Evolutionary conservation across 306 rosid species (phyloP), one percentile per base, ranked within the genome.

Genomic region (Carpinus fangiana): DNA sequence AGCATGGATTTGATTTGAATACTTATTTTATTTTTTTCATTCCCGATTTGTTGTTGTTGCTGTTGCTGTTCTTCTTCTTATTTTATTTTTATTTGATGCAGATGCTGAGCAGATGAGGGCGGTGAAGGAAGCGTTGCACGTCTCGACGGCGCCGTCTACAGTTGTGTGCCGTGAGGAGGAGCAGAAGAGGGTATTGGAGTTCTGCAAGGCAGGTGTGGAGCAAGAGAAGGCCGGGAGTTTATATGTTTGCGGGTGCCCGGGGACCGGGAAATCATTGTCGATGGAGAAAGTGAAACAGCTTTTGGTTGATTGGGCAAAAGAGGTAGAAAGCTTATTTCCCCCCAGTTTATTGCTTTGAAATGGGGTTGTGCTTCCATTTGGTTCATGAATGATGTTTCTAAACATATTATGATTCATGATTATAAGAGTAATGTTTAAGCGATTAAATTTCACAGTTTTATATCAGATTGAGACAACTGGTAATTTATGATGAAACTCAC

Each of bases 161-260:
- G 73, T 91, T 0, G 86, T 83, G 62, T 95, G 98, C 73, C 93
- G 98, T 4, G 97, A 95, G 54, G 86, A 80, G 0, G 98, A 95
- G 87, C 99, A 90, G 78, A 83, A 79, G 70, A 84, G 86, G 85
- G 89, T 95, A 59, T 70, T 93, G 31, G 90, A 81, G 75, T 93
- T 95, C 84, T 88, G 96, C 70, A 91, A 95, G 82, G 77, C 83
- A 2, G 81, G 90, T 70, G 46, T 95, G 12, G 91, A 88, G 78
- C 90, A 85, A 43, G 86, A 86, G 73, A 95, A 88, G 81, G 83
- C 98, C n/a, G 94, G 92, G 74, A 90, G 97, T 83, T 74, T 95
- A 18, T 95, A 93, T 51, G 82, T 93, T 0, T 93, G 99, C 28
- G 99, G 99, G 23, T 91, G 97, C 60, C 98, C 99, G 0, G 99